Conservation (phyloP, 2,329 filamentous ascomycete species). For the Epichloe baconii region DNA sequence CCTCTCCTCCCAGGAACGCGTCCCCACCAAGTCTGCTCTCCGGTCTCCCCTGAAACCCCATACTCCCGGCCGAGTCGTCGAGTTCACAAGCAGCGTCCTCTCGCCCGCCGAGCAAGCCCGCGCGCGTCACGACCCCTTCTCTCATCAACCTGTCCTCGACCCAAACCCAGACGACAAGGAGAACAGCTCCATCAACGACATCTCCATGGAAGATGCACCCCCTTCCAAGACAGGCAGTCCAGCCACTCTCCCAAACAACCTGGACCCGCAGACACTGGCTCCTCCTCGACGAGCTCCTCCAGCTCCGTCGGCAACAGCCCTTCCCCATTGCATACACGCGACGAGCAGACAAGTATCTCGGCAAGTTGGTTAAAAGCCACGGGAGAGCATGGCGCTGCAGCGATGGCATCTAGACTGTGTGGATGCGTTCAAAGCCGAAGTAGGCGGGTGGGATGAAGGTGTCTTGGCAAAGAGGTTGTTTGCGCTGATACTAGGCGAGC, state of each 20-base stretch:
- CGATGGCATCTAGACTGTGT: constrained; percentile 46
- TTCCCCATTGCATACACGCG: constrained; percentile 17
- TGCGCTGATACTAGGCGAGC: constrained; percentile 36
- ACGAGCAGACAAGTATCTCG: constrained; percentile 26
- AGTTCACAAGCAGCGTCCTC: constrained; percentile 39
- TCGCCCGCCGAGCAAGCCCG: constrained; percentile 30
- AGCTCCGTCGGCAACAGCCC: constrained; percentile 30
- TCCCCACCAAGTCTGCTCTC: constrained; percentile 43
- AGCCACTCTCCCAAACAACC: constrained; percentile 25
- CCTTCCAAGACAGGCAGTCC: constrained; percentile 5
- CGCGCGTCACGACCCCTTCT: constrained; percentile 15
- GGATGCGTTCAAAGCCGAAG: constrained; percentile 35
- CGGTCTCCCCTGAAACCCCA: constrained; percentile 44
- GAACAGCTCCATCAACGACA: constrained; percentile 15
- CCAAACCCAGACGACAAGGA: constrained; percentile 19
- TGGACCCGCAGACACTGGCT: constrained; percentile 43
- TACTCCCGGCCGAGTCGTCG: constrained; percentile 44
- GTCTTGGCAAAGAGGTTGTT: constrained; percentile 40
- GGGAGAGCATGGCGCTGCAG: constrained; percentile 35
- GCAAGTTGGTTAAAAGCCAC: constrained; percentile 34
- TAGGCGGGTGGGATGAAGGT: constrained; percentile 37
- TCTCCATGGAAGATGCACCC: constrained; percentile 17
- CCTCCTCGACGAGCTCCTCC: constrained; percentile 36
- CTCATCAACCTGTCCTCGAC: constrained; percentile 1
- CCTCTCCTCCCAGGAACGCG: constrained; percentile 34